A percentile compares a stretch with the other conserved stretches of the same genome.
phyloP scores from a whole-genome alignment of 257 asterid genomes.

The Avicennia marina region DNA sequence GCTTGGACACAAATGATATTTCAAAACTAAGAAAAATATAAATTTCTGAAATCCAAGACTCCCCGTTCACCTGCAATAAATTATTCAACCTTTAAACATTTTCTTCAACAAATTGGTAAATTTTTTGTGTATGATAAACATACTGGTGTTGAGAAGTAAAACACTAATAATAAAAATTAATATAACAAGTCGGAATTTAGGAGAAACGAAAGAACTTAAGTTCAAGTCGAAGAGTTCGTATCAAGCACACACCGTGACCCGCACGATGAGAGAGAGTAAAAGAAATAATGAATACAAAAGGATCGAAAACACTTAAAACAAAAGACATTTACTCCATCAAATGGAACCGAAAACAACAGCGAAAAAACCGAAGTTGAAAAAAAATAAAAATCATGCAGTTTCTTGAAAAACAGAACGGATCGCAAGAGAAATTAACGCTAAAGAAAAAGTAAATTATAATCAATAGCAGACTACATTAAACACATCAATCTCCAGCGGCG shows the following conservation, averaged over 20 bases:
- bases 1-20: not conserved
- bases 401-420: slow-evolving; percentile 20
- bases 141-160: not conserved
- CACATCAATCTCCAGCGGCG: slow-evolving; percentile 10
- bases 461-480: slow-evolving; percentile 5
- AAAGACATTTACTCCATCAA: slow-evolving; percentile 1
- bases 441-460: not conserved
- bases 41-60: slow-evolving; percentile 2
- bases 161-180: not conserved
- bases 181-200: not conserved
- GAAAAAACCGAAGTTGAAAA: not conserved
- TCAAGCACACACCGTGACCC: slow-evolving; percentile 1
- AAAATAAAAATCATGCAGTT: slow-evolving; percentile 26
- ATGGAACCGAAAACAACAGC: not conserved
- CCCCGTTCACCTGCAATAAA: slow-evolving; percentile 30
- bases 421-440: slow-evolving; percentile 17
- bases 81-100: not conserved
- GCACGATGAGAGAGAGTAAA: not conserved
- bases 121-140: not conserved
- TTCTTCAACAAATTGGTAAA: not conserved
- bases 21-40: not conserved
- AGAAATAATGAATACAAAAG: not conserved
- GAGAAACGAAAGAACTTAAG: not conserved
- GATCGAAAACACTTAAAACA: not conserved
- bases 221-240: not conserved